These are phyloP conservation scores for Exophiala sideris DNA, from an alignment of 2,329 filamentous ascomycete species.

Conservation along the genomic window DNA sequence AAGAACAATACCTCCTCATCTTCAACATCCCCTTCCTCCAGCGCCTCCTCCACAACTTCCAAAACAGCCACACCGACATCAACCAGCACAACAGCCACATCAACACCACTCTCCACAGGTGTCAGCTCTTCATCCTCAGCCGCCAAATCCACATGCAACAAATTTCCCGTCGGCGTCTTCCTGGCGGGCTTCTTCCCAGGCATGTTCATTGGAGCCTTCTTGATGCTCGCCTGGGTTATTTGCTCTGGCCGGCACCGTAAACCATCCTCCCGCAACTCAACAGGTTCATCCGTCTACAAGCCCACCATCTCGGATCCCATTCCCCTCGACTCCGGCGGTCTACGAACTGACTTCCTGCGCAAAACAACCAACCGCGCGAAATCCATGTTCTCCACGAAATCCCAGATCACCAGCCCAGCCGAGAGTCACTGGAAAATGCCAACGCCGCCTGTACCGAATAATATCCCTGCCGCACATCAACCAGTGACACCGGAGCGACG, in stretches of 20 bases:
- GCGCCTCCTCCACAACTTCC: conserved; percentile 31
- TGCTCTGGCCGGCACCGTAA: conserved; percentile 34
- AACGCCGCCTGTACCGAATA: conserved; percentile 25
- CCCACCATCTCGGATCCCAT: conserved; percentile 28
- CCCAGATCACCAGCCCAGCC: conserved; percentile 1
- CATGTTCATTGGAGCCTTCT: conserved; percentile 45
- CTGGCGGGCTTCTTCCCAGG: conserved; percentile 48
- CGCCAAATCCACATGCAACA: conserved; percentile 32
- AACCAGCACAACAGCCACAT: conserved; percentile 16
- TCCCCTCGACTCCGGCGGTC: conserved; percentile 30
- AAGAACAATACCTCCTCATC: conserved; percentile 19
- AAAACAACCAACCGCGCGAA: conserved; percentile 35
- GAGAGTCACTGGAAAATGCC: conserved; percentile 28
- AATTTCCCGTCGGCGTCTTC: conserved; percentile 42
- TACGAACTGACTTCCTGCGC: conserved; percentile 38
- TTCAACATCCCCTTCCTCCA: conserved; percentile 18
- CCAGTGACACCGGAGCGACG: conserved; percentile 32
- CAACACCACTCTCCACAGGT: conserved; percentile 17
- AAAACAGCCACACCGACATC: conserved; percentile 28
- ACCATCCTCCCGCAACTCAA: conserved; percentile 12
- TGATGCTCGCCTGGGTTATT: conserved; percentile 51
- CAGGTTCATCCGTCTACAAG: conserved; percentile 22
- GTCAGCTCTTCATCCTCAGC: conserved; percentile 24
- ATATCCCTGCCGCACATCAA: conserved; percentile 19
- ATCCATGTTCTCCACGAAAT: conserved; percentile 27